A percentile compares a stretch with the other conserved stretches of the same genome.
These are phyloP conservation scores for Maudiozyma serrabonitensis DNA, from an alignment of 805 yeast genomes.

Conservation along the genomic window DNA sequence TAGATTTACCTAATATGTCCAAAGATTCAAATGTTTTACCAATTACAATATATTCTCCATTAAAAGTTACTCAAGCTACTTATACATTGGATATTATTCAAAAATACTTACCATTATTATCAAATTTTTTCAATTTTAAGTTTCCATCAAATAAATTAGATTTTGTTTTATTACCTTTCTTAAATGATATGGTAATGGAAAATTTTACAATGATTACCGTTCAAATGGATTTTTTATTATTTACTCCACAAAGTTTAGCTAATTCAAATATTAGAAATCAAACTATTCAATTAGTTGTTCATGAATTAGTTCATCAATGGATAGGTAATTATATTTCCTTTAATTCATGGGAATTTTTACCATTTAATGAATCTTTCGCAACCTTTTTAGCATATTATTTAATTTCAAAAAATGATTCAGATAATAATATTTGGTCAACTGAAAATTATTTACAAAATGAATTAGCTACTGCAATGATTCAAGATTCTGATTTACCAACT, in stretches of 20 bases:
- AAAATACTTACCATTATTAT: slow-evolving; percentile 40
- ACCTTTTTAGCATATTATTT: slow-evolving; percentile 55
- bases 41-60: slow-evolving; percentile 44
- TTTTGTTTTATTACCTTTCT: slow-evolving; percentile 56
- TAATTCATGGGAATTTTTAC: slow-evolving; percentile 56
- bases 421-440: slow-evolving; percentile 19
- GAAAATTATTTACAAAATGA: slow-evolving; percentile 17
- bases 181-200: slow-evolving; percentile 75
- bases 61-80: slow-evolving; percentile 36
- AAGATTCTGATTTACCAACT: slow-evolving; percentile 8
- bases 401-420: slow-evolving; percentile 25
- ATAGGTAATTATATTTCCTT: slow-evolving; percentile 60
- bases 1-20: slow-evolving; percentile 14
- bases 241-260: slow-evolving; percentile 28
- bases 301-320: slow-evolving; percentile 76
- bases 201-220: slow-evolving; percentile 64
- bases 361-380: slow-evolving; percentile 75
- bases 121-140: slow-evolving; percentile 32
- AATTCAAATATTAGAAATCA: slow-evolving; percentile 22
- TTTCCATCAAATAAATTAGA: slow-evolving; percentile 62
- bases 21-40: slow-evolving; percentile 30
- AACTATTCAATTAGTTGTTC: slow-evolving; percentile 50
- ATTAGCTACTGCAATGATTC: slow-evolving; percentile 8
- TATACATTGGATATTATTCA: slow-evolving; percentile 43
- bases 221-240: slow-evolving; percentile 40